Evolutionary conservation across 768 basidiomycete genomes (phyloP), one percentile per base, ranked within the genome.

Genomic region (Cantharellus anzutake): DNA sequence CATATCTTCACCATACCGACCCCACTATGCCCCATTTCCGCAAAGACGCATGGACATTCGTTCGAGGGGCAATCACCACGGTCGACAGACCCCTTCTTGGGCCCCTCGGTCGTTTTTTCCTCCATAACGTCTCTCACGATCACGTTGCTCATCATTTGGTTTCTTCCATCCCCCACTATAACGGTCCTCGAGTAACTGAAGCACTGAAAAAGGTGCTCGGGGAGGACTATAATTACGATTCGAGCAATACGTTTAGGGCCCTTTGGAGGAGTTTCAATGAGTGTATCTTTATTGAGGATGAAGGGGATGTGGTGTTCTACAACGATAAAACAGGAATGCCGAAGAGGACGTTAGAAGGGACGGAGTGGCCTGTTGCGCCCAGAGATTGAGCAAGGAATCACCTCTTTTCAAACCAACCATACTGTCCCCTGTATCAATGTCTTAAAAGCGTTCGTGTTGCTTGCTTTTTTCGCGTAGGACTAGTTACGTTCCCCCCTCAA

Each of bases 121-220:
- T 55, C 14, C 83, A 94, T 70, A 89, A 91, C 64, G 91, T 96
- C 68, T 90, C 86, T 2, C 90, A 94, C 75, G 93, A 90, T 38
- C 91, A 94, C 69, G 84, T 96, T 60, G 73, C 81, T 34, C 94
- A 98, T 72, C 94, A 98, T 70, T 79, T 94, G 62, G 81, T 78
- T 62, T 88, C 84, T 78, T 93, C 92, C 74, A 97, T 99, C 64
- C 94, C 94, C 20, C 94, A 99, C 70, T 97, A 91, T 92, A 51
- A 3, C 63, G 52, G 52, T 37, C 11, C 14, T 7, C 11, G 35
- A 42, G 5, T 20, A 62, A 83, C 83, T 69, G 93, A 90, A 90
- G 92, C 94, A 67, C 93, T 94, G 29, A 80, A 37, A 37, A 55
- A 55, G 52, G 52, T 55, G 11, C 52, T 55, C 11, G 52, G 52